Evolutionary conservation across 140 eudicot species (phyloP), one percentile per base, ranked within the genome.

Genomic region (Bidens hawaiensis): DNA sequence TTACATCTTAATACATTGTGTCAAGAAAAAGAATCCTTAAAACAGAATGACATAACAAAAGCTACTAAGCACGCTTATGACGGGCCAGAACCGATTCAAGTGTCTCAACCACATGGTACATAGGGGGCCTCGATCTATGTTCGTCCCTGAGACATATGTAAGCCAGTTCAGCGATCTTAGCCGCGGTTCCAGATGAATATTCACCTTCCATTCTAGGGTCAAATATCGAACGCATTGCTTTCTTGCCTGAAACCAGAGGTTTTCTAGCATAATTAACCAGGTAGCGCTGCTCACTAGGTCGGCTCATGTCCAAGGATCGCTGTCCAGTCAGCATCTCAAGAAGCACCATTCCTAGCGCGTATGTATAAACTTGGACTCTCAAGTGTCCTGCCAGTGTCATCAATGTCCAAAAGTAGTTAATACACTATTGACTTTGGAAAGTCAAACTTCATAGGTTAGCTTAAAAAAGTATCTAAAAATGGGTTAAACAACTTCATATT

Each of bases 331-430:
- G 67, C 96, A 91, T 80, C 80, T 91, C 99, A 34, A 85, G 89
- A 61, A 91, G 82, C 60, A 91, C 99, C 31, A 91, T 96, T 36
- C 99, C 99, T 28, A 81, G 85, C 41, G 95, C 99, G 49, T 91
- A 91, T 36, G 82, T 82, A 64, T 91, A 96, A 58, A 69, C 89
- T 82, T 6, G 91, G n/a, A n/a, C 83, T 5, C 96, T 84, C 76
- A 91, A 70, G 73, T 87, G 98, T 17, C 98, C 98, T 91, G 80
- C 28, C 34, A 59, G 46, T 27, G 60, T 41, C 60, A 66, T 50
- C n/a, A 41, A 30, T 68, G 23, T 33, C 14, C 19, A 54, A 36
- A 23, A 62, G 8, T 42, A 19, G 10, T 28, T 43, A 45, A 25
- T 43, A 30, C 27, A 22, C 36, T 10, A 26, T 33, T 58, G 64